Base-by-base conservation (phyloP, 148 eudicot species). In the Rhododendron williamsianum region DNA sequence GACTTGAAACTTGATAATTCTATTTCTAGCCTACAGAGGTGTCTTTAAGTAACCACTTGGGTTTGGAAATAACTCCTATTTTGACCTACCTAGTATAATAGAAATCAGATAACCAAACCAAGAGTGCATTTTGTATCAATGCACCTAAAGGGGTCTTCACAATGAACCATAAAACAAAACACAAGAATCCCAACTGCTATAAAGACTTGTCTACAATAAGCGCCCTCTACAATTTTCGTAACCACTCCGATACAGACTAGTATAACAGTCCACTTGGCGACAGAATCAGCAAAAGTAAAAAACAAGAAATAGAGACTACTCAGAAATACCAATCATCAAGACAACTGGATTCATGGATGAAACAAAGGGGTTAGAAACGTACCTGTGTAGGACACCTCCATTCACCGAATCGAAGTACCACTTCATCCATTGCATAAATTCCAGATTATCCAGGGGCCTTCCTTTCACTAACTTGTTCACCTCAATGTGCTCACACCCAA, bases 391-490 rank as follows among this genome's bases (percentile, higher is more conserved):
- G 45, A 82, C 83, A 9, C 94, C 95, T 45, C 95, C 92, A 77
- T 91, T 95, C 38, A 89, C 92, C 2, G 95, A 91, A 87, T 96
- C 99, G 36, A 91, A 96, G 78, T 96, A 95, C 49, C 92, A 91
- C 92, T 96, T 96, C 99, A 96, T 91, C 99, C 99, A 96, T 82
- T 96, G 99, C 95, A 96, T 94, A 27, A 96, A 96, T 85, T 96
- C 99, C 88, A 96, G 90, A 86, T 96, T 96, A 91, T 96, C 99
- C 86, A 96, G 82, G 5, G 99, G 92, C 87, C 97, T 93, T n/a
- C 97, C 95, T 87, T 96, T 96, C 81, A 96, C 92, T 36, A 96
- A 90, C 89, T 96, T 95, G 92, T 88, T 95, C 85, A 96, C 99
- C 90, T 96, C 99, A 21, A 96, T 93, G 56, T 96, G 94, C 99